Evolutionary conservation across 495 filamentous ascomycete species (phyloP), one percentile per base, ranked within the genome.

Genomic region (Evernia prunastri): DNA sequence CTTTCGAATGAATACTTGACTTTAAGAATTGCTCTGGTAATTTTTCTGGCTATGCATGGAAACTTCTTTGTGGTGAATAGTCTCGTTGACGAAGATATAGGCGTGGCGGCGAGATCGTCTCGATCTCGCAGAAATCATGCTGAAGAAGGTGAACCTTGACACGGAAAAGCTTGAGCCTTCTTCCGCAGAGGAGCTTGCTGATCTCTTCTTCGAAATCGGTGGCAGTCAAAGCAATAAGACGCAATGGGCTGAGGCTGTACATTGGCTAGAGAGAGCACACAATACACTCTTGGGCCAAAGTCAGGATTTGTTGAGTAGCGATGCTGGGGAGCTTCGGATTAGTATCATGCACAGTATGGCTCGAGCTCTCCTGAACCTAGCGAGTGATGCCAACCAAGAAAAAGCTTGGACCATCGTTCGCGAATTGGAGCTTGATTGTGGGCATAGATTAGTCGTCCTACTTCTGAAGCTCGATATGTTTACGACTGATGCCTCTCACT

Each of bases 101-200:
- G 82, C 87, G 35, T 93, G 86, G 88, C 79, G 81, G 56, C 85
- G 90, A 70, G 79, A 81, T 51, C 81, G 87, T 37, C 75, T 86
- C 35, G 87, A 92, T 63, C 79, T 95, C 37, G 89, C 90, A 13
- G 89, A 94, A 60, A 84, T 89, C 71, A 81, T 93, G 77, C 92
- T 87, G 73, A 76, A 76, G 20, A 88, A 89, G 67, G 71, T 80
- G 11, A 74, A 78, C 33, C 64, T 70, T 12, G 71, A 77, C 13
- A 71, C 71, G 10, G 65, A 69, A 6, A 63, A 70, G 5, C 74
- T 81, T 12, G 81, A 87, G 59, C 74, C 81, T 18, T 66, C 72
- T 20, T 76, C 79, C 29, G 79, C 82, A 17, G 89, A 91, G 70
- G 78, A 74, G n/a, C 72, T 91, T n/a, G 82, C 86, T 25, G 87